Conservation (phyloP, 306 rosid genomes). For the Prunus dulcis region DNA sequence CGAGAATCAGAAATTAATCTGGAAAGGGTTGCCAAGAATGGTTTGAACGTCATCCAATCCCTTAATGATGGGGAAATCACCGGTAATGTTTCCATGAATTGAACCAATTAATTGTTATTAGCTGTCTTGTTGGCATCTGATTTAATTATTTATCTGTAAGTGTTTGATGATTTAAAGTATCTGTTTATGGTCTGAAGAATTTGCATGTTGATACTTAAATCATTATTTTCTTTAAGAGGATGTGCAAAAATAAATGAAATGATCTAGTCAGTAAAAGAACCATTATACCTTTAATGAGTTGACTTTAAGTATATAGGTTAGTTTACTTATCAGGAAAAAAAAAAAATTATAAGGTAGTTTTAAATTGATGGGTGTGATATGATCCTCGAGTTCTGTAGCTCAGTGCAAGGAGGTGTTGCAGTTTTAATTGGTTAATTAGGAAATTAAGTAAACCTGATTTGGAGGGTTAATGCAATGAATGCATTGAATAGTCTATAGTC, state of each 20-base stretch:
- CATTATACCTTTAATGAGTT: neutral
- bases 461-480: neutral
- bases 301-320: neutral
- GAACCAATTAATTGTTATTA: neutral
- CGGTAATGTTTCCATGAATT: constrained; percentile 35
- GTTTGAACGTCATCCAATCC: constrained; percentile 24
- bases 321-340: neutral
- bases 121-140: neutral
- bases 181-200: neutral
- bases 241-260: neutral
- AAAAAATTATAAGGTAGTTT: too few species aligned
- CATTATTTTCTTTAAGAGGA: neutral
- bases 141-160: neutral
- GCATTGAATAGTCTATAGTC: neutral
- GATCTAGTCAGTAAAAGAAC: neutral
- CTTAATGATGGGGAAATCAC: constrained; percentile 18
- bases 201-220: neutral
- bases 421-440: neutral
- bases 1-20: constrained; percentile 25
- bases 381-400: neutral
- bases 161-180: constrained; percentile 1
- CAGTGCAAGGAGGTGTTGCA: neutral
- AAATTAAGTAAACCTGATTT: neutral
- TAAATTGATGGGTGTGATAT: neutral
- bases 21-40: constrained; percentile 30